Evolutionary conservation across 2,329 filamentous ascomycete species (phyloP).

Genomic region (Venturiaceae sp.): DNA sequence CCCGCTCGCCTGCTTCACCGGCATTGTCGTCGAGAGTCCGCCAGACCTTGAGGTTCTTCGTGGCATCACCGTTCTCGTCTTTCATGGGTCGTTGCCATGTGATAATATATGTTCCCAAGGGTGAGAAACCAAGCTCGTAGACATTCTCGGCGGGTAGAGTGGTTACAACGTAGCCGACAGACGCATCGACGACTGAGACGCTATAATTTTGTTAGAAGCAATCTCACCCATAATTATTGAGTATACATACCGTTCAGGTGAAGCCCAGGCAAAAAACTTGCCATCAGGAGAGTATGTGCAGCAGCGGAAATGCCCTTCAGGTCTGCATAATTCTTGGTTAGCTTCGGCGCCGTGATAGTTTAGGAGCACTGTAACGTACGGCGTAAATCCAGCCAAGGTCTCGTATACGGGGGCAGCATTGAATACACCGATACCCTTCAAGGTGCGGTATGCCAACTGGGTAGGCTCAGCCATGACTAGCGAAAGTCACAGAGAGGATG

Average conservation of each 20-base stretch:
- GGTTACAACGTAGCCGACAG: slow-evolving; percentile 62
- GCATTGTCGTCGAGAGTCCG: slow-evolving; percentile 62
- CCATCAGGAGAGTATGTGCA: slow-evolving; percentile 93
- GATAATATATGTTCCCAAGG: slow-evolving; percentile 82
- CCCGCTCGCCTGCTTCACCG: slow-evolving; percentile 27
- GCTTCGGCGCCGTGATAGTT: not conserved
- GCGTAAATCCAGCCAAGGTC: slow-evolving; percentile 66
- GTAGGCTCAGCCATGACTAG: slow-evolving; percentile 89
- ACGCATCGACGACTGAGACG: slow-evolving; percentile 77
- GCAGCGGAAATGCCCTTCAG: slow-evolving; percentile 90
- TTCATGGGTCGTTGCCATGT: slow-evolving; percentile 93
- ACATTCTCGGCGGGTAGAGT: slow-evolving; percentile 73
- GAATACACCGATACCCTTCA: slow-evolving; percentile 90
- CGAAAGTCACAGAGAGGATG: slow-evolving; percentile 50
- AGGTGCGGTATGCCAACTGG: slow-evolving; percentile 95
- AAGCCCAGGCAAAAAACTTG: slow-evolving; percentile 92
- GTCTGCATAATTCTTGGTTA: slow-evolving; percentile 38
- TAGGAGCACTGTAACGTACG: slow-evolving; percentile 26
- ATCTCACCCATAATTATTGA: not conserved
- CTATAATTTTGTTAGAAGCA: slow-evolving; percentile 26
- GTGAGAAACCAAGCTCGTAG: slow-evolving; percentile 91
- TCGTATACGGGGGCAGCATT: slow-evolving; percentile 86
- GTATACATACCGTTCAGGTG: slow-evolving; percentile 56
- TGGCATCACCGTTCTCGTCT: slow-evolving; percentile 85
- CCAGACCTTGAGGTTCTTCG: slow-evolving; percentile 97